A percentile compares a stretch with the other conserved stretches of the same genome.
Evolutionary conservation across 1,284 basidiomycete genomes (phyloP).

Genomic region (Kwoniella shivajii): DNA sequence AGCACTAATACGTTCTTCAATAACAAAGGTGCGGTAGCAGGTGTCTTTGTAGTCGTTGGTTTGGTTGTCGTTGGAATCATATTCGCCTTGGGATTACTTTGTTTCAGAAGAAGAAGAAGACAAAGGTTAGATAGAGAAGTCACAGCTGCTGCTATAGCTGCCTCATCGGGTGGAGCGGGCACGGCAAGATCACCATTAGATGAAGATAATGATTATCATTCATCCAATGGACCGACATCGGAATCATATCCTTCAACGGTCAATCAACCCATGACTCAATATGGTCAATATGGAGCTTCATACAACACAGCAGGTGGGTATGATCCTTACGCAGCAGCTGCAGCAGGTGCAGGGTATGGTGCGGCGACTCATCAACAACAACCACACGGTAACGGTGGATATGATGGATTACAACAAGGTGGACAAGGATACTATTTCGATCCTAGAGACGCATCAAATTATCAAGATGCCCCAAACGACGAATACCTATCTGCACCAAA

Average conservation of each 20-base stretch:
- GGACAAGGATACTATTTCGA: conserved; percentile 48
- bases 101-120: conserved; percentile 50
- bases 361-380: conserved; percentile 13
- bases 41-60: conserved; percentile 56
- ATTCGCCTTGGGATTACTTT: conserved; percentile 49
- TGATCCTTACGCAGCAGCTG: conserved; percentile 46
- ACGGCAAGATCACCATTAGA: conserved; percentile 52
- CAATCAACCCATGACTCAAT: conserved; percentile 53
- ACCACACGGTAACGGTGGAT: conserved; percentile 21
- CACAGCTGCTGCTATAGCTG: conserved; percentile 54
- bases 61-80: conserved; percentile 52
- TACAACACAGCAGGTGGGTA: conserved; percentile 50
- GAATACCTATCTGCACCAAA: conserved; percentile 21
- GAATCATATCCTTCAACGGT: conserved; percentile 50
- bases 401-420: conserved; percentile 21
- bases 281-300: conserved; percentile 47
- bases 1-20: conserved; percentile 50
- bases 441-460: conserved; percentile 33
- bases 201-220: conserved; percentile 49
- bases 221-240: conserved; percentile 27
- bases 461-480: conserved; percentile 20
- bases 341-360: conserved; percentile 22
- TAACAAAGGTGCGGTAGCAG: conserved; percentile 54
- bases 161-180: conserved; percentile 38
- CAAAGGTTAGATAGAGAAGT: conserved; percentile 54